These are phyloP conservation scores for Terfezia claveryi DNA, from an alignment of 495 filamentous ascomycete genomes.

Conservation along the genomic window DNA sequence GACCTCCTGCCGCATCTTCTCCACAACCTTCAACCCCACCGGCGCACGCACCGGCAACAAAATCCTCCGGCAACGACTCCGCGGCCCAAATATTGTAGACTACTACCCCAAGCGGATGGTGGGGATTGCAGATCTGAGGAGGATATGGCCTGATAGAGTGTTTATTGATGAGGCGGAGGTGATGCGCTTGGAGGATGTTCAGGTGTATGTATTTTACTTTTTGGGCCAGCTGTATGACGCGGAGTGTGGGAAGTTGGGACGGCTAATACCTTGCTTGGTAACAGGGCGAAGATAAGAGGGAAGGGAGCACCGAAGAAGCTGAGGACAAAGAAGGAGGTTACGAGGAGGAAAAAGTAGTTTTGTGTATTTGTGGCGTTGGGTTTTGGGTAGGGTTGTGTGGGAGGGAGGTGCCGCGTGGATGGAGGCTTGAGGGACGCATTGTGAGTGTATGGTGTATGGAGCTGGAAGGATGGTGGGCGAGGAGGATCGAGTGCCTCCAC, in stretches of 20 bases:
- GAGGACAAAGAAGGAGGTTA: conserved; percentile 24
- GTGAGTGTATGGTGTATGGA: no score
- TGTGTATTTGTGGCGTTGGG: no score
- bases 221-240: conserved; percentile 4
- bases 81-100: conserved; percentile 49
- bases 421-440: not conserved
- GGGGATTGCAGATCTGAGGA: conserved; percentile 13
- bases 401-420: no score
- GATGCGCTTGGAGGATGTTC: conserved; percentile 54
- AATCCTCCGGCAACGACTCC: conserved; percentile 61
- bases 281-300: conserved; percentile 43
- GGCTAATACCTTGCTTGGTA: not conserved
- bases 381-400: no score
- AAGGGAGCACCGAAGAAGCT: conserved; percentile 91
- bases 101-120: conserved; percentile 38
- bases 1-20: conserved; percentile 82
- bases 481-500: no score
- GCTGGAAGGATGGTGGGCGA: no score
- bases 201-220: conserved; percentile 28
- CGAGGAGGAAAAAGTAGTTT: conserved; percentile 11
- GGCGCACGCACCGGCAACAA: conserved; percentile 64
- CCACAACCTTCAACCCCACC: conserved; percentile 70
- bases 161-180: conserved; percentile 54
- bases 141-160: conserved; percentile 37
- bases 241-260: conserved; percentile 8